These are phyloP conservation scores for Colletotrichum australisinense DNA, from an alignment of 2,329 filamentous ascomycete genomes.

Conservation along the genomic window DNA sequence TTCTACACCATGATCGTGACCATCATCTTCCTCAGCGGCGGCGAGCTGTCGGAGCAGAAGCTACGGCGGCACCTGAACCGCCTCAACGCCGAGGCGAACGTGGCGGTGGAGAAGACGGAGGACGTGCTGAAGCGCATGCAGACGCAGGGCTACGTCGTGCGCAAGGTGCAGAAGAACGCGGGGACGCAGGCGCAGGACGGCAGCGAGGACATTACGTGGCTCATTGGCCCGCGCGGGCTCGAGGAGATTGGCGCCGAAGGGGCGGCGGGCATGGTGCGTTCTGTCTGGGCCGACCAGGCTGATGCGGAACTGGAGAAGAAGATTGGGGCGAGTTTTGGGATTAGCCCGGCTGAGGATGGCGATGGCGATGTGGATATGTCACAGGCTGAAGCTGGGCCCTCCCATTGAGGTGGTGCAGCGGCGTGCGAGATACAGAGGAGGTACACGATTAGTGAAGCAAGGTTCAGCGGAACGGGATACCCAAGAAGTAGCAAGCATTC, in stretches of 20 bases:
- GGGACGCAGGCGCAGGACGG: conserved; percentile 64
- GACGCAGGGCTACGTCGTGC: conserved; percentile 86
- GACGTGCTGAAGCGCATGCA: conserved; percentile 79
- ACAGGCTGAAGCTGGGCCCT: conserved; percentile 23
- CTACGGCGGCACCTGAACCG: conserved; percentile 80
- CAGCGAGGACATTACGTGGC: conserved; percentile 83
- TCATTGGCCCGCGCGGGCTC: conserved; percentile 86
- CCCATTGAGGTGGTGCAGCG: conserved; percentile 32
- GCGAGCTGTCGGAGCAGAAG: conserved; percentile 80
- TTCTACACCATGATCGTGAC: conserved; percentile 85
- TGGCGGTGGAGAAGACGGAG: conserved; percentile 81
- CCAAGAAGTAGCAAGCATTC: conserved; percentile 11
- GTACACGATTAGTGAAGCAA: neutral
- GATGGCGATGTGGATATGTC: conserved; percentile 35
- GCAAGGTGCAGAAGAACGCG: conserved; percentile 71
- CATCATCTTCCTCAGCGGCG: conserved; percentile 80
- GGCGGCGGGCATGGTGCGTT: conserved; percentile 76
- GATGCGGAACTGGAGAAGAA: conserved; percentile 68
- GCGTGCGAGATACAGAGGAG: conserved; percentile 37
- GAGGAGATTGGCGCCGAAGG: conserved; percentile 85
- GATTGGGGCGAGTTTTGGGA: conserved; percentile 70
- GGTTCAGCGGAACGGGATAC: conserved; percentile 5
- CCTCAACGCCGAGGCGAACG: conserved; percentile 79
- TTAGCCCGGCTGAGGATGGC: conserved; percentile 47
- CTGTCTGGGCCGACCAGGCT: conserved; percentile 64